Conservation (phyloP, 768 basidiomycete species). For the Trametes cingulata region DNA sequence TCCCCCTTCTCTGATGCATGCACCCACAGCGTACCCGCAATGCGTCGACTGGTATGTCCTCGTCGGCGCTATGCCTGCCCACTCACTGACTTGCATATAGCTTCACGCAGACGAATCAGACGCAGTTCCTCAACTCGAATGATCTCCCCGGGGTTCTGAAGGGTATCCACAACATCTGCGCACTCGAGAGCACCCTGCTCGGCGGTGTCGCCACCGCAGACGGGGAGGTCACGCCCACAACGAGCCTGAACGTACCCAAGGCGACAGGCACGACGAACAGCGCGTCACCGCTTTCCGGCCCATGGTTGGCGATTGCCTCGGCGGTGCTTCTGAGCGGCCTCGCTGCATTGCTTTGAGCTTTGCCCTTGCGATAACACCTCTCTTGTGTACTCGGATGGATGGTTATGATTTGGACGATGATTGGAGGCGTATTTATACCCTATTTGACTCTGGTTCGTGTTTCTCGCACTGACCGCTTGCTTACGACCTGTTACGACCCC, state of each 20-base stretch:
- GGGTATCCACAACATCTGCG: conserved; percentile 55
- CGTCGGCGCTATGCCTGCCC: too few species aligned
- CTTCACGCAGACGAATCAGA: conserved; percentile 60
- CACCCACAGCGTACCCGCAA: conserved; percentile 47
- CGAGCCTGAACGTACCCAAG: conserved; percentile 23
- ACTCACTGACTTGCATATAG: too few species aligned
- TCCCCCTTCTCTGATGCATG: background rate
- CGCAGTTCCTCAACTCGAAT: conserved; percentile 46
- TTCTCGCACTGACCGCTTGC: background rate
- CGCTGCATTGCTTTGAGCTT: background rate
- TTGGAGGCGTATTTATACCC: conserved; percentile 19
- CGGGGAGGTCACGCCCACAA: conserved; percentile 40
- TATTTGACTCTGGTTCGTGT: conserved; percentile 11
- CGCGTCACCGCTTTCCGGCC: background rate
- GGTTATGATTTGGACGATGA: background rate
- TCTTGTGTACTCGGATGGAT: background rate
- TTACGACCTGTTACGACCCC: conserved; percentile 20
- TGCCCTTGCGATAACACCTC: background rate
- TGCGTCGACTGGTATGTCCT: conserved; percentile 63
- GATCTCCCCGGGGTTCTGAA: conserved; percentile 50
- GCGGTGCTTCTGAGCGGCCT: background rate
- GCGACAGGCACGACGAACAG: conserved; percentile 26
- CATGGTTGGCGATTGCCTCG: background rate
- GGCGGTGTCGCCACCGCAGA: conserved; percentile 50
- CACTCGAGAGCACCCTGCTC: conserved; percentile 50